phyloP scores from a whole-genome alignment of 1,284 basidiomycete genomes.

The Tilletia caries region DNA sequence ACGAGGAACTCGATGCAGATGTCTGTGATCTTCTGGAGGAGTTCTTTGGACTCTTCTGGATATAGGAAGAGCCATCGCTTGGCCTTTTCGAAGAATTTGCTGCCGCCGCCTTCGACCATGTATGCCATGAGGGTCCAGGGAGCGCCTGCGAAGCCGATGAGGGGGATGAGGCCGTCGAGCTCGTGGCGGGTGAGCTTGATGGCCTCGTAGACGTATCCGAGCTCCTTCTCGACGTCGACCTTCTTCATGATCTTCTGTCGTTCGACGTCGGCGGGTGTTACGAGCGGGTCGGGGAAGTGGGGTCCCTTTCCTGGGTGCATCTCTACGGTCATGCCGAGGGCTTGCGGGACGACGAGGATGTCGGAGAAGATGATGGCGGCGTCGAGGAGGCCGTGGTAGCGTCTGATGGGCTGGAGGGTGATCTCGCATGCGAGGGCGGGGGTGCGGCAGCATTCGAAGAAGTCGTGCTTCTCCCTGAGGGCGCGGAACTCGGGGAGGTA shows the following conservation, averaged over 20 bases:
- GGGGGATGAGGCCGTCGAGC: conserved; percentile 50
- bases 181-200: conserved; percentile 45
- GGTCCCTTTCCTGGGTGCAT: conserved; percentile 52
- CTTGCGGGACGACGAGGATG: conserved; percentile 53
- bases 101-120: conserved; percentile 53
- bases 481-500: conserved; percentile 68
- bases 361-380: conserved; percentile 54
- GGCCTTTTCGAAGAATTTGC: conserved; percentile 51
- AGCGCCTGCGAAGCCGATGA: conserved; percentile 52
- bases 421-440: conserved; percentile 51
- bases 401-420: conserved; percentile 50
- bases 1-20: conserved; percentile 51
- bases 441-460: conserved; percentile 52
- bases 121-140: conserved; percentile 54
- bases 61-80: conserved; percentile 52
- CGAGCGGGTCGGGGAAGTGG: conserved; percentile 48
- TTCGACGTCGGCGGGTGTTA: conserved; percentile 42
- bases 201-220: conserved; percentile 52
- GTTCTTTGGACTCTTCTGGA: conserved; percentile 47
- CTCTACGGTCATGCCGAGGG: conserved; percentile 52
- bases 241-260: conserved; percentile 38
- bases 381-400: conserved; percentile 49
- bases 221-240: conserved; percentile 51
- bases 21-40: conserved; percentile 47
- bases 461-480: conserved; percentile 50